Evolutionary conservation across 2,329 filamentous ascomycete species (phyloP).

Genomic region (Claviceps africana): DNA sequence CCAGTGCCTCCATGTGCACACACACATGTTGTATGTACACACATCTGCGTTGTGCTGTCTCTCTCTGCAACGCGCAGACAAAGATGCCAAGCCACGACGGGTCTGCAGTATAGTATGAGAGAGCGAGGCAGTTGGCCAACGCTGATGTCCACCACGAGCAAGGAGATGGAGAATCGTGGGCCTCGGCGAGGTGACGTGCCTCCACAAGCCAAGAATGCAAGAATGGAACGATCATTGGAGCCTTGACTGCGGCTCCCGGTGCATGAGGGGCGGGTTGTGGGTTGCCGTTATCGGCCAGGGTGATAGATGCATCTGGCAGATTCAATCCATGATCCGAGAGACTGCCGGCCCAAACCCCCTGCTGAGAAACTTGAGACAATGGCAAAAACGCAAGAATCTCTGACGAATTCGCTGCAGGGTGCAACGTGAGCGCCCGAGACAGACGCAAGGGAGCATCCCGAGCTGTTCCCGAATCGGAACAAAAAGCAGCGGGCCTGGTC

Average conservation of each 20-base stretch:
- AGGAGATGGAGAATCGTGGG: background rate
- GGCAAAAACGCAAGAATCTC: background rate
- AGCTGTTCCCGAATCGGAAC: background rate
- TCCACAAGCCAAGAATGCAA: background rate
- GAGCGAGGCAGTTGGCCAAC: background rate
- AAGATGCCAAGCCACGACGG: background rate
- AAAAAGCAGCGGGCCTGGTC: background rate
- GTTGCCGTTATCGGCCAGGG: background rate
- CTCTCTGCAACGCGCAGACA: background rate
- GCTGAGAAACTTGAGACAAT: background rate
- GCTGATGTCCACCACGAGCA: background rate
- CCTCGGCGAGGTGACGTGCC: background rate
- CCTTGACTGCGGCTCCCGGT: background rate
- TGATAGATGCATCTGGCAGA: background rate
- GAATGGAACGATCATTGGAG: background rate
- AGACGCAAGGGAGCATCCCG: conserved; percentile 3
- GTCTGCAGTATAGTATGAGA: background rate
- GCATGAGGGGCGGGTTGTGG: background rate
- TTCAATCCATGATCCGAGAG: background rate
- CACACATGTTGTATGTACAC: background rate
- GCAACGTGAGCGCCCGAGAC: conserved; percentile 1
- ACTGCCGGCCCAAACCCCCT: background rate
- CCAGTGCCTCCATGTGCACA: background rate
- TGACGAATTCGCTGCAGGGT: background rate
- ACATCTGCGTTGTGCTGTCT: background rate